Percentiles rank a stretch among this genome's conserved stretches.
Conservation (phyloP, 192 early-diverging fungal species). For the Coemansia sp. region DNA sequence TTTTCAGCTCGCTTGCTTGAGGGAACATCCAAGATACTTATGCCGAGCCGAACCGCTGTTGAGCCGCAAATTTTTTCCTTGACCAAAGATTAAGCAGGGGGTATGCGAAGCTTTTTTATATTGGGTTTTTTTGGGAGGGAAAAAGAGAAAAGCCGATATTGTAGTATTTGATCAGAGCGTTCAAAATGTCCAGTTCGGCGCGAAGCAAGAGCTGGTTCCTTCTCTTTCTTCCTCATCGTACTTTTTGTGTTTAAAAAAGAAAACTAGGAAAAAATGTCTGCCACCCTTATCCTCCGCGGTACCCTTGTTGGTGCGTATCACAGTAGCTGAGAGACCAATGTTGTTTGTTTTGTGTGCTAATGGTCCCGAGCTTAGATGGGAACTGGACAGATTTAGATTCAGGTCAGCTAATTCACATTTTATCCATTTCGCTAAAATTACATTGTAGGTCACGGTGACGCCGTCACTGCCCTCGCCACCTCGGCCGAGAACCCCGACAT, state of each 20-base stretch:
- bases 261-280: slow-evolving; percentile 37
- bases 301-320: slow-evolving; percentile 52
- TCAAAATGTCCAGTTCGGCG: neutral
- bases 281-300: slow-evolving; percentile 53
- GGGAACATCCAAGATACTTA: neutral
- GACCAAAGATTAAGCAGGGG: slow-evolving; percentile 3
- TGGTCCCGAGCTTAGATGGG: too few relatives aligned
- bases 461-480: slow-evolving; percentile 98
- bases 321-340: neutral
- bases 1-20: slow-evolving; percentile 18
- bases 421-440: neutral
- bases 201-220: neutral
- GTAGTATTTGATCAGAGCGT: neutral
- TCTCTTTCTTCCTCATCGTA: slow-evolving; percentile 15
- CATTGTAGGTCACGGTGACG: slow-evolving; percentile 70
- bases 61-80: slow-evolving; percentile 50
- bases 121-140: neutral
- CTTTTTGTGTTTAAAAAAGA: slow-evolving; percentile 3
- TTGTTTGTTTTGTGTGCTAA: too few relatives aligned
- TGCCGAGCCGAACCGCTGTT: neutral
- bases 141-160: neutral
- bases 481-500: slow-evolving; percentile 93
- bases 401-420: neutral
- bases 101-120: neutral
- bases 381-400: too few relatives aligned